Base-by-base conservation (phyloP, 805 yeast genomes). In the Brettanomyces bruxellensis region DNA sequence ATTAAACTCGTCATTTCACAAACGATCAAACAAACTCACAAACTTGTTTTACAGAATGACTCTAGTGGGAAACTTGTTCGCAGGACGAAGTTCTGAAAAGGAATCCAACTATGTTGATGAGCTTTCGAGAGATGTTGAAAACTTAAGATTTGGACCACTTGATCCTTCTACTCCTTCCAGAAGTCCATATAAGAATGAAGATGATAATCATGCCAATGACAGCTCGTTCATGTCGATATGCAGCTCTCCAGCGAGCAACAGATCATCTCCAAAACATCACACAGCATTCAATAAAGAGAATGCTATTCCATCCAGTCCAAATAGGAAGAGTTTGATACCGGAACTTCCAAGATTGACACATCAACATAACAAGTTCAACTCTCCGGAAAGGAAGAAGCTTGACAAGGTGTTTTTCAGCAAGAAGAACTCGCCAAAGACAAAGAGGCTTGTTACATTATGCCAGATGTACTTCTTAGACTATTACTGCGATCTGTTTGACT, bases 401-500 rank as follows among this genome's bases (percentile, higher is more conserved):
- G 58, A 51, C 28, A 55, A 62, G 35, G 84, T 79, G 25, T 80
- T 81, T 55, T 70, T 73, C 50, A 58, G 64, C 46, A 78, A 76
- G 58, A 84, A 90, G 5, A 74, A 78, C 48, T 74, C 78, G 40
- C 81, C 85, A 44, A 87, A 87, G 58, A 87, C 95, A 1, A 84
- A 83, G 59, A 73, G 99, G 49, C 69, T 87, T 49, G 95, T 90
- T 7, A 84, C 89, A 43, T 97, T 93, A 25, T 85, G 96, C 38
- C 96, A 91, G 61, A 78, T 89, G 79, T 95, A 84, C 66, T 93
- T 93, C 58, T 72, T 93, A 48, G 99, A 93, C 64, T 88, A 90
- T 65, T 93, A 93, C 64, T 91, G 96, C 67, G 99, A 93, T 64
- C 81, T 86, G 79, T 84, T 93, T 66, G 96, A 88, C 61, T 93